These are phyloP conservation scores for Tylopilus plumbeoviolaceoides DNA, from an alignment of 768 basidiomycete species.

Conservation along the genomic window DNA sequence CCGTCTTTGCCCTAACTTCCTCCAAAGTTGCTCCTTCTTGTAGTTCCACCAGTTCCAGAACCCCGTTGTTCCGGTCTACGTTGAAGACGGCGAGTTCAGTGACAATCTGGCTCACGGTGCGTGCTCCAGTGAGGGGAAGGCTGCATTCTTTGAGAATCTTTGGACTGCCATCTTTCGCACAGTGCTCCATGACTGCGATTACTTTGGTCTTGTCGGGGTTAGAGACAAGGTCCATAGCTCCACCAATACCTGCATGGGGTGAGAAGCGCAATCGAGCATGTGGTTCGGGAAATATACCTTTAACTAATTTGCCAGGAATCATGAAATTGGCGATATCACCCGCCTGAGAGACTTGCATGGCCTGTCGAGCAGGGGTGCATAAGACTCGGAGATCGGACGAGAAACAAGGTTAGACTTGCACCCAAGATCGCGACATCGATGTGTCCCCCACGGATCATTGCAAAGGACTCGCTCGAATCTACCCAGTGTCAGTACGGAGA, in stretches of 20 bases:
- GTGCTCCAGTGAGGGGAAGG: constrained; percentile 85
- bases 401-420: constrained; percentile 39
- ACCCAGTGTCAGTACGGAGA: neutral
- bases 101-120: constrained; percentile 85
- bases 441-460: constrained; percentile 97
- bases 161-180: constrained; percentile 82
- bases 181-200: constrained; percentile 87
- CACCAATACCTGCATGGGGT: constrained; percentile 69
- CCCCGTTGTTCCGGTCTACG: constrained; percentile 72
- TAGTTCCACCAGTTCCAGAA: constrained; percentile 72
- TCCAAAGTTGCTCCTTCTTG: constrained; percentile 83
- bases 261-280: constrained; percentile 3
- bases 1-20: constrained; percentile 84
- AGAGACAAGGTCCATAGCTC: constrained; percentile 94
- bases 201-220: constrained; percentile 95
- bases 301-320: constrained; percentile 93
- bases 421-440: constrained; percentile 92
- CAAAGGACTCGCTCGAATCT: constrained; percentile 90
- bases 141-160: constrained; percentile 82
- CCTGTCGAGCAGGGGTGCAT: constrained; percentile 40
- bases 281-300: constrained; percentile 42
- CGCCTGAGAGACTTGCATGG: constrained; percentile 91
- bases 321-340: constrained; percentile 98
- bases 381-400: neutral
- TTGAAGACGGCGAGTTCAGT: constrained; percentile 91